Percentiles rank a stretch among this genome's conserved stretches.
phyloP scores from a whole-genome alignment of 768 basidiomycete genomes.

The Boletus tomentosulus region DNA sequence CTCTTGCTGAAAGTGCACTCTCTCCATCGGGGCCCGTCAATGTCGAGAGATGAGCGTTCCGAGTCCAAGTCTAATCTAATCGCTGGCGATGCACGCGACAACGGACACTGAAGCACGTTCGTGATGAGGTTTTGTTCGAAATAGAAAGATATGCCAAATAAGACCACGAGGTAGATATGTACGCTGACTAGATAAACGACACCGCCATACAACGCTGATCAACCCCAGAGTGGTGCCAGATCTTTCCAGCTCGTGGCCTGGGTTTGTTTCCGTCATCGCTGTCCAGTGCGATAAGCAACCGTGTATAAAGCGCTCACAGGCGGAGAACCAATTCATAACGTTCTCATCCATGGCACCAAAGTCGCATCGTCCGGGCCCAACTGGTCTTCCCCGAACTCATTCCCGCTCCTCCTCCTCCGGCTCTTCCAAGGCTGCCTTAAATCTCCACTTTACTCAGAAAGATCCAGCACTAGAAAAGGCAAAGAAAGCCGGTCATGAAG shows the following conservation, averaged over 20 bases:
- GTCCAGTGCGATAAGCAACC: slow-evolving; percentile 12
- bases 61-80: slow-evolving; percentile 17
- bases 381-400: slow-evolving; percentile 53
- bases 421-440: slow-evolving; percentile 52
- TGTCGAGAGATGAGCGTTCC: not conserved
- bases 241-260: not conserved
- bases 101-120: not conserved
- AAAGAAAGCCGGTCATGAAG: slow-evolving; percentile 47
- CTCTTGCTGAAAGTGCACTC: slow-evolving; percentile 92
- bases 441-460: slow-evolving; percentile 68
- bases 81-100: not conserved
- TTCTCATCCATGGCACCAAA: slow-evolving; percentile 45
- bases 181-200: not conserved
- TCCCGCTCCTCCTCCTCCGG: slow-evolving; percentile 57
- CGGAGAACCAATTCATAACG: slow-evolving; percentile 30
- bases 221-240: not conserved
- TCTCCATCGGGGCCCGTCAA: slow-evolving; percentile 64
- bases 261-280: not conserved
- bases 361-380: slow-evolving; percentile 42
- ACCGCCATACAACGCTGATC: not conserved
- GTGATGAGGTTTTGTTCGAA: not conserved
- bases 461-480: slow-evolving; percentile 49
- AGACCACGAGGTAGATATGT: not conserved
- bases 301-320: slow-evolving; percentile 19
- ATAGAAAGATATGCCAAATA: too few species aligned